Percentiles rank a stretch among this genome's conserved stretches.
These are phyloP conservation scores for Aspergillus diversus DNA, from an alignment of 495 filamentous ascomycete genomes.

Conservation along the genomic window DNA sequence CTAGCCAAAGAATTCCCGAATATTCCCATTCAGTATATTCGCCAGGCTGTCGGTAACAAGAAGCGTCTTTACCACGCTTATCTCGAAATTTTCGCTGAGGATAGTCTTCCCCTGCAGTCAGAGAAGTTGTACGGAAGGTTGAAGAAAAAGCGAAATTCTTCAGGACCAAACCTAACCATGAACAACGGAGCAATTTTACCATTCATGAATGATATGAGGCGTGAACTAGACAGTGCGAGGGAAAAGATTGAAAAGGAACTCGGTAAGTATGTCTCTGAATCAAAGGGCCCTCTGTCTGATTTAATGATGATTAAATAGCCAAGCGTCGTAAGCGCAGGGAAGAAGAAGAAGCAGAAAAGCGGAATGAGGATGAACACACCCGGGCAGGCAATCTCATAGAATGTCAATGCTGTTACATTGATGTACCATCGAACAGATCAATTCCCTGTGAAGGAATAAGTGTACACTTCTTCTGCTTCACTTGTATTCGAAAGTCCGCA, in stretches of 20 bases:
- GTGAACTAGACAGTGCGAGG: slow-evolving; percentile 38
- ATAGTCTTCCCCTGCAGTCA: not conserved
- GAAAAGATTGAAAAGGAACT: slow-evolving; percentile 22
- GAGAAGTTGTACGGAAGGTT: not conserved
- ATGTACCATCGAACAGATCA: slow-evolving; percentile 66
- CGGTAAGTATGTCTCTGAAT: slow-evolving; percentile 9
- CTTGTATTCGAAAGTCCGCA: slow-evolving; percentile 66
- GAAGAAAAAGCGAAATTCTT: slow-evolving; percentile 5
- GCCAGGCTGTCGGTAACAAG: slow-evolving; percentile 18
- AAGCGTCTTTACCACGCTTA: slow-evolving; percentile 25
- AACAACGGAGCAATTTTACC: not conserved
- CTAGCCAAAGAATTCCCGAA: slow-evolving; percentile 22
- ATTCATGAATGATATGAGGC: slow-evolving; percentile 19
- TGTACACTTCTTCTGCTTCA: slow-evolving; percentile 69
- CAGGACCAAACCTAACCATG: not conserved
- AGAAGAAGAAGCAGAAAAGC: slow-evolving; percentile 45
- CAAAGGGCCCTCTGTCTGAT: not conserved
- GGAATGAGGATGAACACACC: slow-evolving; percentile 48
- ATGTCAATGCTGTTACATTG: slow-evolving; percentile 72
- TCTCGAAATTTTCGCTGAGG: slow-evolving; percentile 17
- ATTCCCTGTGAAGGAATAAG: slow-evolving; percentile 64
- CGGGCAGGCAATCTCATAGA: slow-evolving; percentile 52
- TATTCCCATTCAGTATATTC: slow-evolving; percentile 20
- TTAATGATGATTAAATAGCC: slow-evolving; percentile 7
- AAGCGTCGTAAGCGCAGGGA: slow-evolving; percentile 36